A percentile compares a stretch with the other conserved stretches of the same genome.
phyloP scores from a whole-genome alignment of 2,329 filamentous ascomycete species.

The Raffaelea albimanens region DNA sequence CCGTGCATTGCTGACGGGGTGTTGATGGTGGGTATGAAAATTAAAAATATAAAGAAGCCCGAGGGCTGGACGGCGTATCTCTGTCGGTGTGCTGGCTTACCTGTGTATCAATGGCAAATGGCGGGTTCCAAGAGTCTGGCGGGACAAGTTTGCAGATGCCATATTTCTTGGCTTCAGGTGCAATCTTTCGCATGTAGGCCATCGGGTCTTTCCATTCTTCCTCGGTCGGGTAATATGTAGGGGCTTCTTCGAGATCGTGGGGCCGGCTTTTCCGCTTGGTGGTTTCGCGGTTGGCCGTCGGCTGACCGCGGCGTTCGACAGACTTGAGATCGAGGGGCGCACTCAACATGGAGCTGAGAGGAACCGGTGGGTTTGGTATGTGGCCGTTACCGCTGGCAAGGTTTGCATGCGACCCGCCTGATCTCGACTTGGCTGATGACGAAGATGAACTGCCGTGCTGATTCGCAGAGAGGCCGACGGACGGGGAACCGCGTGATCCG shows the following conservation, averaged over 20 bases:
- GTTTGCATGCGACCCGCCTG: conserved; percentile 32
- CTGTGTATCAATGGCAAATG: conserved; percentile 95
- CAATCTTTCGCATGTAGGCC: conserved; percentile 87
- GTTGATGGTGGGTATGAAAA: not conserved
- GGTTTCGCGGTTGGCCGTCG: conserved; percentile 65
- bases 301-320: conserved; percentile 83
- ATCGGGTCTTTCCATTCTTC: conserved; percentile 94
- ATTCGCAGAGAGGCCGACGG: conserved; percentile 26
- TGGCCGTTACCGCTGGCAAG: conserved; percentile 23
- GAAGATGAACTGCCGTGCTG: conserved; percentile 21
- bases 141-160: conserved; percentile 95
- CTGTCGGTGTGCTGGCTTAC: too few relatives aligned
- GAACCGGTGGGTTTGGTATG: conserved; percentile 34
- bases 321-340: conserved; percentile 71
- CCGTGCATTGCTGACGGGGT: too few relatives aligned
- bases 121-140: conserved; percentile 85
- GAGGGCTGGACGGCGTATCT: too few relatives aligned
- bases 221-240: conserved; percentile 79
- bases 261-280: conserved; percentile 69
- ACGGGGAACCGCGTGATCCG: conserved; percentile 39
- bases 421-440: conserved; percentile 44
- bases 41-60: too few relatives aligned
- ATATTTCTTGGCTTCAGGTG: conserved; percentile 74
- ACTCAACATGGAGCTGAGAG: conserved; percentile 47
- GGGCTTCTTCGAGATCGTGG: conserved; percentile 80